phyloP scores from a whole-genome alignment of 129 eudicot genomes.

The Oenanthe sinensis region DNA sequence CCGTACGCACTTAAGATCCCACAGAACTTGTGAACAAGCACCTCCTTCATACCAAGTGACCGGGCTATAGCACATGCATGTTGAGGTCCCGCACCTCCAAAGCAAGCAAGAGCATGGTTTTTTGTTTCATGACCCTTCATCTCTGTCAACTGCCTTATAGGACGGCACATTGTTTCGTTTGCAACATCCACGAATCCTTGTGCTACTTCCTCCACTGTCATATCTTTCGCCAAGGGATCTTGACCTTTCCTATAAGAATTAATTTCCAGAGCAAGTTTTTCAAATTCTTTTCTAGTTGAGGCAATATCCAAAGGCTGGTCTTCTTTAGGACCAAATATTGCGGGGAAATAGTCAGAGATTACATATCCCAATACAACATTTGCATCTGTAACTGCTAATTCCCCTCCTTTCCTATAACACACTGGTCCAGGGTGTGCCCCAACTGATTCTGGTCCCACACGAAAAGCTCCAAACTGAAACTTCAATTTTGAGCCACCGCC shows the following conservation, averaged over 20 bases:
- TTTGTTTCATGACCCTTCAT: conserved; percentile 99
- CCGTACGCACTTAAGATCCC: conserved; percentile 95
- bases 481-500: conserved; percentile 97
- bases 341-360: conserved; percentile 86
- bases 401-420: conserved; percentile 92
- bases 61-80: conserved; percentile 99
- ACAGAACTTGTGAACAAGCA: conserved; percentile 73
- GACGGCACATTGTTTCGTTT: conserved; percentile 98
- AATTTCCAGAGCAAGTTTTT: conserved; percentile 69
- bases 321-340: conserved; percentile 86
- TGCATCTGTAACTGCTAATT: conserved; percentile 92
- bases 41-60: conserved; percentile 95
- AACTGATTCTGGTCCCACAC: conserved; percentile 96
- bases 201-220: conserved; percentile 91
- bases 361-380: conserved; percentile 82
- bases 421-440: conserved; percentile 99
- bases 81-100: conserved; percentile 99
- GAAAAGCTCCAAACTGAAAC: conserved; percentile 87
- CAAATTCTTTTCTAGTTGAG: conserved; percentile 61
- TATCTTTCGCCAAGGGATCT: conserved; percentile 62
- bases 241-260: conserved; percentile 68
- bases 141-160: conserved; percentile 88
- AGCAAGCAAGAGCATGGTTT: conserved; percentile 94
- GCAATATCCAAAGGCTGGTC: conserved; percentile 72
- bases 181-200: conserved; percentile 92